Evolutionary conservation across 1,139 yeast species (phyloP).

Genomic region (Geotrichum reessii): DNA sequence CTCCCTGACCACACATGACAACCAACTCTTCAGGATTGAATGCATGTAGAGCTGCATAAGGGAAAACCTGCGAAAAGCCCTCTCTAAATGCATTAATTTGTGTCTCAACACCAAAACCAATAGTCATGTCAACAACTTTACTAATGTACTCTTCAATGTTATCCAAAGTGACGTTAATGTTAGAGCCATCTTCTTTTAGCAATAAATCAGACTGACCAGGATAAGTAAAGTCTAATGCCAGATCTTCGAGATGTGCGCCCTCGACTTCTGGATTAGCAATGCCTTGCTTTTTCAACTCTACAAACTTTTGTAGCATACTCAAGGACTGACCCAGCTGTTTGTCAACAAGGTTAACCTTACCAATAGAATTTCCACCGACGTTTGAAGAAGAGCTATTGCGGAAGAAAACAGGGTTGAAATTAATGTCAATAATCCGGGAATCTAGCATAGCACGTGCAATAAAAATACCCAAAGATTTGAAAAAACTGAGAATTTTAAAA

Average conservation of each 20-base stretch:
- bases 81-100: conserved; percentile 68
- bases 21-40: conserved; percentile 71
- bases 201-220: conserved; percentile 73
- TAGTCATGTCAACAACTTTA: conserved; percentile 53
- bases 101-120: conserved; percentile 56
- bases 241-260: conserved; percentile 45
- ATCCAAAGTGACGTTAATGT: conserved; percentile 43
- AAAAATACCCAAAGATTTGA: conserved; percentile 70
- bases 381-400: conserved; percentile 24
- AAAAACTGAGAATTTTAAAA: conserved; percentile 47
- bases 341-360: conserved; percentile 50
- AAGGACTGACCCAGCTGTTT: conserved; percentile 57
- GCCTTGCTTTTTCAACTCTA: conserved; percentile 25
- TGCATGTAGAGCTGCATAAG: conserved; percentile 63
- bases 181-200: conserved; percentile 52
- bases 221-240: conserved; percentile 59
- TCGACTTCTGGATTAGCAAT: conserved; percentile 36
- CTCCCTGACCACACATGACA: conserved; percentile 62
- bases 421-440: conserved; percentile 77
- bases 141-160: conserved; percentile 59
- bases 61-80: conserved; percentile 84
- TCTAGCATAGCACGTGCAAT: conserved; percentile 84
- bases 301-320: conserved; percentile 45
- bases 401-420: conserved; percentile 69
- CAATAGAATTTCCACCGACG: conserved; percentile 28